Evolutionary conservation across 2,329 filamentous ascomycete genomes (phyloP), one percentile per base, ranked within the genome.

Genomic region (Bipolaris victoriae): DNA sequence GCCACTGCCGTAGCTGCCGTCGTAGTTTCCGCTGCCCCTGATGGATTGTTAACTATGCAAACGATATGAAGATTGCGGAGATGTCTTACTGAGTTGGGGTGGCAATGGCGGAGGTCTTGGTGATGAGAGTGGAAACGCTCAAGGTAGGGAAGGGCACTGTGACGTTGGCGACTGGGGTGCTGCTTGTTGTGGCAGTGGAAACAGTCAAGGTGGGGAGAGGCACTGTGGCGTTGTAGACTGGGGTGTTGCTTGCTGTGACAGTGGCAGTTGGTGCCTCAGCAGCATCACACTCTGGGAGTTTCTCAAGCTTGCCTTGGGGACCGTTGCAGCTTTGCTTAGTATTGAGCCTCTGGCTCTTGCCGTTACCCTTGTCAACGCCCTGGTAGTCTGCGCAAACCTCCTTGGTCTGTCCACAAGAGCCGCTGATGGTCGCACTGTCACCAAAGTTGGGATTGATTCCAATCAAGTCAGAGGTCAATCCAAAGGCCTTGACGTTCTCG

Each of bases 391-490:
- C 43, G 61, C 68, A 70, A 15, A 70, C 67, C 6, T 48, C 50
- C 43, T 65, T 62, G 3, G 55, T 66, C 13, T 43, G 53, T 45
- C 66, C 67, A 45, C 75, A 77, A 15, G 76, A 76, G 60, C 80
- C 79, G 54, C 73, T 77, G 59, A 81, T 75, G 7, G 66, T 77
- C 50, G 78, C 79, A 1, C 77, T 78, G 60, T 81, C 79, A 18
- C 79, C 80, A 50, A 78, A 81, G 75, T 82, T 83, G 46, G 71
- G 72, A 73, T 82, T 82, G 64, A 82, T 81, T 31, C 80, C 78
- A 56, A 76, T 77, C 31, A 79, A 69, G 15, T 75, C 72, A 5
- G 61, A 61, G 47, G 76, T 78, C 36, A 80, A 73, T 44, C 71
- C 64, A n/a, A 66, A 67, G 26, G 77, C 79, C n/a, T 68, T 69